Base-by-base conservation (phyloP, 2,329 filamentous ascomycete species). In the Trichoderma guizhouense region DNA sequence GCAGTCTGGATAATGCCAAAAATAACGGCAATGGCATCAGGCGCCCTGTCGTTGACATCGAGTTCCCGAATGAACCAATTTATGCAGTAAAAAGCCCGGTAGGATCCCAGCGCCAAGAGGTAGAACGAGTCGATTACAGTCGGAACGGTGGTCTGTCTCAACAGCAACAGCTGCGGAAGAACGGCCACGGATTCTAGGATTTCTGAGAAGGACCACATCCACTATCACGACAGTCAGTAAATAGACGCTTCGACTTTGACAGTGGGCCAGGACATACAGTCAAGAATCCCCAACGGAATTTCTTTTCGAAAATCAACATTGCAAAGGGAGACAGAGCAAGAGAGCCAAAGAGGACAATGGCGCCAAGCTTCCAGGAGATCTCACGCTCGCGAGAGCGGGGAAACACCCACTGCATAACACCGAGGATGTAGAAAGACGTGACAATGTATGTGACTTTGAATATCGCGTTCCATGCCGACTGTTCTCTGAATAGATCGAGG, bases 121-220 rank as follows among this genome's bases (percentile, higher is more conserved):
- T 98, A 98, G 83, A 93, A 97, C n/a, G 93, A 97, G 81, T 97
- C 93, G 82, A 98, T 95, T 61, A 98, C 95, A 63, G 95, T 98
- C 0, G 95, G 95, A 0, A 98, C 94, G 30, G 91, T 94, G n/a
- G 95, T 98, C 81, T 98, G 94, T 72, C 95, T 93, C 15, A 98
- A 89, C 57, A 98, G 90, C 7, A 98, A 88, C 1, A 98, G 90
- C 81, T 98, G 95, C 0, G 95, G 95, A 24, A 98, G 90, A 39
- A 98, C 90, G 81, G 93, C 96, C 73, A 97, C 89, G 39, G 94
- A 95, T 83, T 98, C 95, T 78, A 98, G 91, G 75, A 97, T 92
- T 76, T 96, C 91, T 36, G 93, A 97, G 83, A 98, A 97, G 72
- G 91, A 88, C 92, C 93, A 97, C 74, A 93, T 86, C 79, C 92